These are phyloP conservation scores for Cubamyces sp. DNA, from an alignment of 768 basidiomycete species.

Conservation along the genomic window DNA sequence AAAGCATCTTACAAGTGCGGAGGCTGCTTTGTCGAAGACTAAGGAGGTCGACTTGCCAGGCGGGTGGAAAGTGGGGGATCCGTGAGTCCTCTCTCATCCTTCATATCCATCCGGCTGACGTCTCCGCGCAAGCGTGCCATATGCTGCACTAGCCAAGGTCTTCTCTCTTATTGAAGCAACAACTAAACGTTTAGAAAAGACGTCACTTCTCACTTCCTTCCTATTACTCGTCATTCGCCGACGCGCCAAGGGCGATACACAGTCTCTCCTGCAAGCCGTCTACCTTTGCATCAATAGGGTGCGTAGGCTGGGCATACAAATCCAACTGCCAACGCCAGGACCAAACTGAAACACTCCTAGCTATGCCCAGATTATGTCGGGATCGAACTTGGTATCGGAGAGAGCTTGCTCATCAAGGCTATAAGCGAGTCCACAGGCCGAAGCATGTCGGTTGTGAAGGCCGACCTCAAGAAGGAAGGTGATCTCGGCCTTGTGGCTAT, in stretches of 20 bases:
- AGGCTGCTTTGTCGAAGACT: constrained; percentile 62
- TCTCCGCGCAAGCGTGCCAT: constrained; percentile 71
- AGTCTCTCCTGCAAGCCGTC: constrained; percentile 83
- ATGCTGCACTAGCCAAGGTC: constrained; percentile 87
- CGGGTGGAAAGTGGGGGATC: constrained; percentile 82
- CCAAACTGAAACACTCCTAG: constrained; percentile 43
- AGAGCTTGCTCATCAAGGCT: constrained; percentile 91
- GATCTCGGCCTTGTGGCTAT: constrained; percentile 97
- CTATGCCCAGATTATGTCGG: constrained; percentile 94
- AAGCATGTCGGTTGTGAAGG: constrained; percentile 78
- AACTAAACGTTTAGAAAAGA: constrained; percentile 94
- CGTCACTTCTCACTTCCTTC: constrained; percentile 84
- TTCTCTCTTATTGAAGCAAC: constrained; percentile 92
- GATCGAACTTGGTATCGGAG: constrained; percentile 94
- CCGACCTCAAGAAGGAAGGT: constrained; percentile 92
- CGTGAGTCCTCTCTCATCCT: constrained; percentile 54
- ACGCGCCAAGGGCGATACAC: constrained; percentile 72
- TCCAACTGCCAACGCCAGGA: not conserved
- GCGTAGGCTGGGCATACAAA: constrained; percentile 30
- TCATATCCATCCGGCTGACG: not conserved
- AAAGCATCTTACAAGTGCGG: constrained; percentile 52
- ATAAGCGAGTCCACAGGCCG: constrained; percentile 96
- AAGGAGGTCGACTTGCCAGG: constrained; percentile 76
- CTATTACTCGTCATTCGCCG: constrained; percentile 88
- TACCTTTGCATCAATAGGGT: constrained; percentile 98